phyloP scores from a whole-genome alignment of 2,329 filamentous ascomycete species.

The Neopestalotiopsis rosae region DNA sequence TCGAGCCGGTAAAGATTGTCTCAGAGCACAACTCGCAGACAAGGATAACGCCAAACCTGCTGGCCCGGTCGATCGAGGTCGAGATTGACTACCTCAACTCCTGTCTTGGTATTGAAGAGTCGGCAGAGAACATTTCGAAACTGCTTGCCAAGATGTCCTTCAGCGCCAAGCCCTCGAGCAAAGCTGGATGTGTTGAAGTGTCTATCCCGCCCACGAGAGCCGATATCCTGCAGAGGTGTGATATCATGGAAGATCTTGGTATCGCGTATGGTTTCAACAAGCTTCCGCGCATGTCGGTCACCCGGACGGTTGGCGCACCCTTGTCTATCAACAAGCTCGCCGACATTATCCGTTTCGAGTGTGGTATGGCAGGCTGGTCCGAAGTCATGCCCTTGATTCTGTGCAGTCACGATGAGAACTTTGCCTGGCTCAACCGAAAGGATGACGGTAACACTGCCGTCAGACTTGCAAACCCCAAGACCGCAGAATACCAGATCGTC shows the following conservation, averaged over 20 bases:
- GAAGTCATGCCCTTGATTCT: slow-evolving; percentile 96
- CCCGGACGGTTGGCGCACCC: slow-evolving; percentile 85
- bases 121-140: slow-evolving; percentile 76
- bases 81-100: slow-evolving; percentile 94
- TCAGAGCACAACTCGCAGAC: slow-evolving; percentile 90
- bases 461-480: slow-evolving; percentile 79
- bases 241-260: slow-evolving; percentile 98
- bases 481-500: slow-evolving; percentile 79
- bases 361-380: slow-evolving; percentile 93
- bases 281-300: slow-evolving; percentile 84
- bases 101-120: slow-evolving; percentile 82
- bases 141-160: slow-evolving; percentile 90
- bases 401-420: slow-evolving; percentile 98
- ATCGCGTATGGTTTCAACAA: slow-evolving; percentile 98
- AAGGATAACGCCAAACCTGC: slow-evolving; percentile 79
- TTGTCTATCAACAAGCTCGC: slow-evolving; percentile 92
- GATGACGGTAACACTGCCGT: slow-evolving; percentile 76
- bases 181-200: slow-evolving; percentile 76
- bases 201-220: slow-evolving; percentile 87
- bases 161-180: slow-evolving; percentile 74
- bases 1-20: slow-evolving; percentile 91
- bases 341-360: slow-evolving; percentile 88
- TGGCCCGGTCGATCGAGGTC: slow-evolving; percentile 77
- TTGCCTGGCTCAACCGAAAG: slow-evolving; percentile 83
- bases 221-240: slow-evolving; percentile 93